A percentile compares a stretch with the other conserved stretches of the same genome.
Evolutionary conservation across 768 basidiomycete species (phyloP).

Genomic region (Rhizopogon vinicolor): DNA sequence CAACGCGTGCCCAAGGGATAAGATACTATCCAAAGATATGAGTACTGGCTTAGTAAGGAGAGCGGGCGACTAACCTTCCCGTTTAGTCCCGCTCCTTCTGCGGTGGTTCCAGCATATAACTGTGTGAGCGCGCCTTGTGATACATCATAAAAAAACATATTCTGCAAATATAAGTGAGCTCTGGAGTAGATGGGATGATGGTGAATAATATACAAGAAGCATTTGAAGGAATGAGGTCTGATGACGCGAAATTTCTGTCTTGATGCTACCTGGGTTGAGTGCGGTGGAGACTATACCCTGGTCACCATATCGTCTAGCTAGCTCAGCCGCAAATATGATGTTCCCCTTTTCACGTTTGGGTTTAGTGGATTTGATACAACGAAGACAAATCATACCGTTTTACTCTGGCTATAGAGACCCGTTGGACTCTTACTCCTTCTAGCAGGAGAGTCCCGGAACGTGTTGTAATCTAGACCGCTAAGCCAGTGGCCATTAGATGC

Average conservation of each 20-base stretch:
- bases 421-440: too few species aligned
- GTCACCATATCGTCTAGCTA: slow-evolving; percentile 37
- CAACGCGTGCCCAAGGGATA: slow-evolving; percentile 39
- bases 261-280: slow-evolving; percentile 35
- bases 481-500: slow-evolving; percentile 14
- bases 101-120: slow-evolving; percentile 32
- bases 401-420: too few species aligned
- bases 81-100: slow-evolving; percentile 25
- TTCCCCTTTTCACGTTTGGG: slow-evolving; percentile 31
- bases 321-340: slow-evolving; percentile 37
- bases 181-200: too few species aligned
- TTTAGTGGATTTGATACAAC: neutral
- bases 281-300: slow-evolving; percentile 41
- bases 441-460: too few species aligned
- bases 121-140: slow-evolving; percentile 31
- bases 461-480: slow-evolving; percentile 10
- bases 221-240: too few species aligned
- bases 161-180: too few species aligned
- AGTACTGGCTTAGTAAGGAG: neutral
- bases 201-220: too few species aligned
- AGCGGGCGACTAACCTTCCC: slow-evolving; percentile 24
- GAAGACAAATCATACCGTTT: too few species aligned
- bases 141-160: too few species aligned
- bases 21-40: slow-evolving; percentile 27
- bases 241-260: slow-evolving; percentile 21